Conservation (phyloP, 257 asterid species). For the Fraxinus cuspidata region DNA sequence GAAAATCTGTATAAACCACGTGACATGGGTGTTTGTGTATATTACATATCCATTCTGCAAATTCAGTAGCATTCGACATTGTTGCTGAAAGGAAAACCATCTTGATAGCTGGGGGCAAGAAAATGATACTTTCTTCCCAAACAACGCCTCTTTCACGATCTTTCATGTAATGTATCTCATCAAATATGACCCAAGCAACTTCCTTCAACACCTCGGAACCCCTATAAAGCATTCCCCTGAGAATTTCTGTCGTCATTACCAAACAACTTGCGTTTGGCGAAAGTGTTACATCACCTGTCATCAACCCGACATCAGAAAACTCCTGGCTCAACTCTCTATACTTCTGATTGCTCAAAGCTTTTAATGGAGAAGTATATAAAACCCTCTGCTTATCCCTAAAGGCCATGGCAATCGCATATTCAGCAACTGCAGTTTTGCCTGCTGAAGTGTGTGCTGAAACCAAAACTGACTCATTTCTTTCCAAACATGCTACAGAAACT, state of each 20-base stretch:
- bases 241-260: conserved; percentile 98
- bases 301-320: conserved; percentile 71
- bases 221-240: conserved; percentile 92
- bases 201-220: conserved; percentile 98
- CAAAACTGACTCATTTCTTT: conserved; percentile 80
- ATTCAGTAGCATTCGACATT: conserved; percentile 97
- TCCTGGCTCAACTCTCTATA: conserved; percentile 92
- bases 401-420: conserved; percentile 95
- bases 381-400: conserved; percentile 92
- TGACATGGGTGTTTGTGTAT: conserved; percentile 97
- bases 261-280: conserved; percentile 96
- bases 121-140: conserved; percentile 97
- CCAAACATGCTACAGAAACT: conserved; percentile 84
- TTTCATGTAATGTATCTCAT: conserved; percentile 99
- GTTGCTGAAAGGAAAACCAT: conserved; percentile 98
- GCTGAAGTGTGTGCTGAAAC: conserved; percentile 99
- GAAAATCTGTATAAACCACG: conserved; percentile 93
- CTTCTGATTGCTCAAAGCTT: conserved; percentile 94
- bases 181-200: conserved; percentile 99
- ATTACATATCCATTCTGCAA: conserved; percentile 97
- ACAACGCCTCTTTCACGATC: conserved; percentile 98
- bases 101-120: conserved; percentile 96
- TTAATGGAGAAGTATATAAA: conserved; percentile 86
- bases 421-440: conserved; percentile 98
- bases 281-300: conserved; percentile 50